These are phyloP conservation scores for Pythium dissimile DNA, from an alignment of 352 stramenopile genomes.

Conservation along the genomic window DNA sequence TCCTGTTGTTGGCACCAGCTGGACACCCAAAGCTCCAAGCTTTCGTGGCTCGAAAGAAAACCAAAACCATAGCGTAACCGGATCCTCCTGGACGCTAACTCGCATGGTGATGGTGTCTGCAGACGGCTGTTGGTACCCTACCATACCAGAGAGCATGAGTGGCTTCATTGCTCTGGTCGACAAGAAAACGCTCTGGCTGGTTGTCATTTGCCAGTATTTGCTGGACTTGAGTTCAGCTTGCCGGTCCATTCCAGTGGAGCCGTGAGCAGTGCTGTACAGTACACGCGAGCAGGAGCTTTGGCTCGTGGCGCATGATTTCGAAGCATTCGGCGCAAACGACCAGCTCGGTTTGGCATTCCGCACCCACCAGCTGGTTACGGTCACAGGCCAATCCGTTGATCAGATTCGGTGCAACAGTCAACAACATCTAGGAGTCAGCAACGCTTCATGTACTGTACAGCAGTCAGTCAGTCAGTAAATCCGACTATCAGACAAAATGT, in stretches of 20 bases:
- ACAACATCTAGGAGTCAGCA: too few relatives aligned
- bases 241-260: conserved; percentile 11
- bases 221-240: background rate
- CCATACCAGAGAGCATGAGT: too few relatives aligned
- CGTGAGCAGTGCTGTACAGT: background rate
- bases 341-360: background rate
- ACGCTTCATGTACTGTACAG: too few relatives aligned
- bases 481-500: too few relatives aligned
- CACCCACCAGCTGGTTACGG: conserved; percentile 16
- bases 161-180: too few relatives aligned
- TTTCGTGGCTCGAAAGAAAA: background rate
- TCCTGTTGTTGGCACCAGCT: background rate
- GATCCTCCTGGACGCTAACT: background rate
- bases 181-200: too few relatives aligned
- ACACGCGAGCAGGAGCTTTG: background rate
- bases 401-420: too few relatives aligned
- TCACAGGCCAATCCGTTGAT: too few relatives aligned
- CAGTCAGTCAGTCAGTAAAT: too few relatives aligned
- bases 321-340: conserved; percentile 16
- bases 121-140: background rate
- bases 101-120: background rate
- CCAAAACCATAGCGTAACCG: background rate
- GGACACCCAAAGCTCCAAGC: too few relatives aligned
- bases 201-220: too few relatives aligned
- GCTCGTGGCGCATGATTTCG: conserved; percentile 3